These are phyloP conservation scores for Aspergillus leporis DNA, from an alignment of 495 filamentous ascomycete species.

Conservation along the genomic window DNA sequence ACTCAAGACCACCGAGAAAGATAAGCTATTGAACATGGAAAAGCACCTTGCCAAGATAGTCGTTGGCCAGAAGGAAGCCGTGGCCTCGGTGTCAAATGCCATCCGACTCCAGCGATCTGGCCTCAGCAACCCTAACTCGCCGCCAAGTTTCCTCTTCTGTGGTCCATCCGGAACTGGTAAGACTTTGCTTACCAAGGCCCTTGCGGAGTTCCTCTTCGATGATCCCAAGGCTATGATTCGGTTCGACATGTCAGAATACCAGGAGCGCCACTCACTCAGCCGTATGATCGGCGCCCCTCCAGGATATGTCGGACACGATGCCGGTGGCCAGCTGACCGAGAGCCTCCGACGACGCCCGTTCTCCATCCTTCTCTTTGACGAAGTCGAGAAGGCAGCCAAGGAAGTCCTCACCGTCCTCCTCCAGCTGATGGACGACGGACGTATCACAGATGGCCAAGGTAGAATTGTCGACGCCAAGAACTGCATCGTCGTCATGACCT, in stretches of 20 bases:
- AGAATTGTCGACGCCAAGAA: conserved; percentile 92
- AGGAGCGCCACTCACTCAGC: conserved; percentile 93
- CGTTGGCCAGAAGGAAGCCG: conserved; percentile 93
- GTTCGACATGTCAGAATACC: conserved; percentile 99
- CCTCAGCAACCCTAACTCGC: conserved; percentile 90
- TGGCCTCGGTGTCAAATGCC: conserved; percentile 88
- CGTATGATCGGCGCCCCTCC: conserved; percentile 98
- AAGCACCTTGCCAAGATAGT: conserved; percentile 77
- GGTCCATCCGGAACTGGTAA: conserved; percentile 98
- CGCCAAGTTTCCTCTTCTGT: conserved; percentile 97
- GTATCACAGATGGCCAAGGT: conserved; percentile 97
- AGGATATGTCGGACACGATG: conserved; percentile 95
- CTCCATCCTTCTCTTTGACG: conserved; percentile 96
- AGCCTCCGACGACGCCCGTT: conserved; percentile 89
- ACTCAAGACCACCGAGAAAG: conserved; percentile 92
- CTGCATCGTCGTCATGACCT: conserved; percentile 99
- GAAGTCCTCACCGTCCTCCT: conserved; percentile 95
- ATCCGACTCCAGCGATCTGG: conserved; percentile 93
- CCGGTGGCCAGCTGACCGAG: conserved; percentile 94
- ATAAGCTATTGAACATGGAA: conserved; percentile 96
- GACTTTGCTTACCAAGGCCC: conserved; percentile 91
- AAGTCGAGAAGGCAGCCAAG: conserved; percentile 98
- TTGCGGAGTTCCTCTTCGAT: conserved; percentile 98
- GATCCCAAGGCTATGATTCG: conserved; percentile 97
- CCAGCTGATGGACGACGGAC: conserved; percentile 98